Evolutionary conservation across 2,329 filamentous ascomycete genomes (phyloP), one percentile per base, ranked within the genome.

Genomic region (Fusarium coffeatum): DNA sequence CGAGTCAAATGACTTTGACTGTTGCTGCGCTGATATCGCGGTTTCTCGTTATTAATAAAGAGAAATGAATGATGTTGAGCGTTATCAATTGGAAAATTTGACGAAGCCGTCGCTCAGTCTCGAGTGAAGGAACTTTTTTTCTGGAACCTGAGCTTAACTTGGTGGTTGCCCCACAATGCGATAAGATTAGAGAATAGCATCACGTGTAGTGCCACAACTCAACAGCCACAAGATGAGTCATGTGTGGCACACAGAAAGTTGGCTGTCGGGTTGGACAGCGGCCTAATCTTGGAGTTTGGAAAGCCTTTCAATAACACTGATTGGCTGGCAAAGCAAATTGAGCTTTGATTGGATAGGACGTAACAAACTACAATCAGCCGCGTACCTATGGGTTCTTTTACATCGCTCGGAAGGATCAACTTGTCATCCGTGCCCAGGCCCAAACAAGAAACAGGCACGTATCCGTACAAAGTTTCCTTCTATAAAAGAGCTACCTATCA

Each of bases 111-210:
- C 64, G 68, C 72, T 68, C 64, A 30, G 62, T 61, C 59, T 70
- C 66, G 56, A 72, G 66, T 68, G 62, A 72, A 71, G 69, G 72
- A 78, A 78, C 76, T 78, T 79, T 79, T 79, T 78, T 78, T 78
- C 60, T 64, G 60, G 58, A 48, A 56, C 60, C 58, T 60, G 40
- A 64, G 60, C 59, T 62, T 45, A 41, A 27, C 60, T 62, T 55
- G 60, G 23, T 63, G 58, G 16, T 54, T 40, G 60, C 71, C 75
- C 74, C 61, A 64, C 40, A 64, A 6, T 68, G 4, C 32, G 61
- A 74, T 64, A 74, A 75, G 46, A 23, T n/a, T 63, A 69, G 69
- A 42, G 54, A 37, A 43, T 1, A 1, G 1, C 1, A 3, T 72
- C 73, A 77, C 71, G 62, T 76, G 74, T 0, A 55, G 68, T n/a